phyloP scores from a whole-genome alignment of 768 basidiomycete species.

The Lyophyllum shimeji region DNA sequence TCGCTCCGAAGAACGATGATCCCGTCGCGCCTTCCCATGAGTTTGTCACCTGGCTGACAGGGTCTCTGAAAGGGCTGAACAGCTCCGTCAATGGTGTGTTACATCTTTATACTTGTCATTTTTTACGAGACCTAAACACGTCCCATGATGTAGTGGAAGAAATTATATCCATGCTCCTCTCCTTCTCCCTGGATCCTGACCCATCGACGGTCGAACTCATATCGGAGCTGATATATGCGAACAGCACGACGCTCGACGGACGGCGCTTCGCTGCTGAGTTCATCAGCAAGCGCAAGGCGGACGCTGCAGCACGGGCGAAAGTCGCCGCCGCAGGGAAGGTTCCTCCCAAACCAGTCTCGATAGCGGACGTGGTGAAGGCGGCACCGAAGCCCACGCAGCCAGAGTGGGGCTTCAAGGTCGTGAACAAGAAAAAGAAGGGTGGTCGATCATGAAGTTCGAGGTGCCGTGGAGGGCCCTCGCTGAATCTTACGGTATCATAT shows the following conservation, averaged over 20 bases:
- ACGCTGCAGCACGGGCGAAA: slow-evolving; percentile 60
- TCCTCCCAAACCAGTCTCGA: slow-evolving; percentile 61
- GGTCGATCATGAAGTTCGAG: slow-evolving; percentile 47
- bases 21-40: slow-evolving; percentile 77
- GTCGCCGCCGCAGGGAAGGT: slow-evolving; percentile 32
- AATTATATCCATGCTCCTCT: slow-evolving; percentile 91
- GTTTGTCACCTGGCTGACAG: slow-evolving; percentile 89
- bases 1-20: slow-evolving; percentile 56
- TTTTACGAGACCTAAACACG: background rate
- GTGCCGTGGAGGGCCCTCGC: background rate
- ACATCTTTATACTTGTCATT: background rate
- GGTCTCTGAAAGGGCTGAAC: slow-evolving; percentile 79
- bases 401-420: slow-evolving; percentile 92
- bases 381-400: slow-evolving; percentile 73
- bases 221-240: slow-evolving; percentile 91
- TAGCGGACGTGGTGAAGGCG: slow-evolving; percentile 89
- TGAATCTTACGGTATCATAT: slow-evolving; percentile 8
- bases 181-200: slow-evolving; percentile 90
- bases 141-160: slow-evolving; percentile 75
- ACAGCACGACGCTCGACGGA: slow-evolving; percentile 93
- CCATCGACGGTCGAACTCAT: slow-evolving; percentile 86
- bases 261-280: slow-evolving; percentile 94
- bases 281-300: slow-evolving; percentile 81
- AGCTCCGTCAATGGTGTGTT: slow-evolving; percentile 66
- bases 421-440: slow-evolving; percentile 94